These are phyloP conservation scores for Mucor plumbeus DNA, from an alignment of 371 early-diverging fungal genomes.

Conservation along the genomic window DNA sequence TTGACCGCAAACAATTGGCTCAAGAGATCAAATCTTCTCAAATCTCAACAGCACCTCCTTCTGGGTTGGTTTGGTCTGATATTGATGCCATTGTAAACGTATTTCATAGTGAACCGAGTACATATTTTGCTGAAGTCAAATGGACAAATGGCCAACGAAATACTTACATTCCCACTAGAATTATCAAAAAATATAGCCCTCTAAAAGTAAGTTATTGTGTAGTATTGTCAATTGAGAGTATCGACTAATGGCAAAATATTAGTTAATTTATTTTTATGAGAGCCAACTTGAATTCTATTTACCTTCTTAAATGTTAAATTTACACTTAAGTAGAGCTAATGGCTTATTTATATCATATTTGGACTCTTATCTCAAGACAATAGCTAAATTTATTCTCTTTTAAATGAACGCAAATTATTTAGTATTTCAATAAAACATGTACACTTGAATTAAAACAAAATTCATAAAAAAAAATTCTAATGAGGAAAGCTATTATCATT, in stretches of 20 bases:
- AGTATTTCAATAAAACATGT: no score
- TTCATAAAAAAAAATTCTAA: no score
- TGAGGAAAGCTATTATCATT: no score
- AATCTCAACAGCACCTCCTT: conserved; percentile 21
- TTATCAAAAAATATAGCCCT: conserved; percentile 16
- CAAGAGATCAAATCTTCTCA: conserved; percentile 9
- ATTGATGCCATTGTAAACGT: conserved; percentile 20
- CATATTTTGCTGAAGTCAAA: conserved; percentile 27
- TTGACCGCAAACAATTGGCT: neutral
- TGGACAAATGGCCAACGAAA: conserved; percentile 10
- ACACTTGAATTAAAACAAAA: no score
- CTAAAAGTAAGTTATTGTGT: conserved; percentile 13
- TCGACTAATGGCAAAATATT: neutral
- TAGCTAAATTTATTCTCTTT: no score
- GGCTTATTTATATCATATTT: no score
- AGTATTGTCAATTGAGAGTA: neutral
- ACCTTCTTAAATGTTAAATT: neutral
- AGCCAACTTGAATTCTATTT: neutral
- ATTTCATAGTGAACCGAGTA: conserved; percentile 8
- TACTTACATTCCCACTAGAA: conserved; percentile 26
- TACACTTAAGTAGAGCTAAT: no score
- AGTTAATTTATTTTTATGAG: neutral
- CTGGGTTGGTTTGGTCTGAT: conserved; percentile 22
- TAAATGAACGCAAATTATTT: no score
- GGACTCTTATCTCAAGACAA: no score